phyloP scores from a whole-genome alignment of 108 stramenopile species.

The Ochromonas danica region DNA sequence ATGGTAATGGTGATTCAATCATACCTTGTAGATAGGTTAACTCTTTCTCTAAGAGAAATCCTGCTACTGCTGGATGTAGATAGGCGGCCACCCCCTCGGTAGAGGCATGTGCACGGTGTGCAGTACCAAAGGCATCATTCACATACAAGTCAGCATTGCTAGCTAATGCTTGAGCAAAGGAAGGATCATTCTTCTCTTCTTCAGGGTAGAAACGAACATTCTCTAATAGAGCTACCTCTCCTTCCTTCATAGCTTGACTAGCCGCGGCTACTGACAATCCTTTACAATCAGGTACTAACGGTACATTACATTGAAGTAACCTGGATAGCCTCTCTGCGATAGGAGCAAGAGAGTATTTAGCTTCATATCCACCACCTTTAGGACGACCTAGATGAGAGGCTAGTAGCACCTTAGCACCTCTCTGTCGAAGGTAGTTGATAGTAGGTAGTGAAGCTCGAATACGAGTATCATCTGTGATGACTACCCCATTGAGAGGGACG shows the following conservation, averaged over 20 bases:
- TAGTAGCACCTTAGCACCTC: constrained; percentile 91
- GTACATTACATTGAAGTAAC: constrained; percentile 84
- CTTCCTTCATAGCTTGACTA: constrained; percentile 63
- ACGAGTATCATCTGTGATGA: constrained; percentile 97
- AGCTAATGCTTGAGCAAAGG: constrained; percentile 56
- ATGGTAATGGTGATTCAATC: constrained; percentile 85
- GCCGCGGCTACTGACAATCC: constrained; percentile 82
- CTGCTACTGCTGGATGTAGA: constrained; percentile 52
- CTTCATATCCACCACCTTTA: constrained; percentile 91
- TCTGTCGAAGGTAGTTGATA: constrained; percentile 90
- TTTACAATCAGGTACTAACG: constrained; percentile 75
- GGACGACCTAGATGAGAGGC: constrained; percentile 99
- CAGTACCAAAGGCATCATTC: constrained; percentile 99
- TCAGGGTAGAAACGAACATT: constrained; percentile 92
- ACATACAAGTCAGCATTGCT: constrained; percentile 85
- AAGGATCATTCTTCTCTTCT: constrained; percentile 55
- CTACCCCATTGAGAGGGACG: constrained; percentile 90
- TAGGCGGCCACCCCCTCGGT: constrained; percentile 82
- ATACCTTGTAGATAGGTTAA: constrained; percentile 92
- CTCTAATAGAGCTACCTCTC: constrained; percentile 84
- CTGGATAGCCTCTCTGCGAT: constrained; percentile 89
- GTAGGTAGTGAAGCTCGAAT: constrained; percentile 97
- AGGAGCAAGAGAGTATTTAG: constrained; percentile 96
- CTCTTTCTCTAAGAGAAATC: constrained; percentile 66
- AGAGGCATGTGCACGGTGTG: constrained; percentile 95